Base-by-base conservation (phyloP, 2,329 filamentous ascomycete species). In the Claviceps purpurea region DNA sequence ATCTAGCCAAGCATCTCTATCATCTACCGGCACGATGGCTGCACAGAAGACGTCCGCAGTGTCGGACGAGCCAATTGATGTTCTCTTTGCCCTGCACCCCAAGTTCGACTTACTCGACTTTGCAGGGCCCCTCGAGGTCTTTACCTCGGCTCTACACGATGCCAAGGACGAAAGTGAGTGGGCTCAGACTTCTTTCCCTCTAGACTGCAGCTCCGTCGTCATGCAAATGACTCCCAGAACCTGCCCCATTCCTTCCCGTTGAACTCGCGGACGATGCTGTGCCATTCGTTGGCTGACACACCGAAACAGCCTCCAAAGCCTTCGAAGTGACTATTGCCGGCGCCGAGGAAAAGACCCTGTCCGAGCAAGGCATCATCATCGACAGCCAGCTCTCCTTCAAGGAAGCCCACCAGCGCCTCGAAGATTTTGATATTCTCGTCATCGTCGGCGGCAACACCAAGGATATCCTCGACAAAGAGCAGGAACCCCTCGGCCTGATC, bases 401-500 rank as follows among this genome's bases (percentile, higher is more conserved):
- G 64, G 86, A 91, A 64, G 87, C 87, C 56, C 77, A 88, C 68
- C 79, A 87, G 54, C 75, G 75, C 59, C 78, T 89, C 48, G 73
- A 82, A 58, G 84, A 89, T 58, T 90, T 86, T 65, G 88, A 94
- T 66, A 76, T 93, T 56, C 76, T 94, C 59, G 76, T 93, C 66
- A 72, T 94, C 57, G 76, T 89, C 30, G 88, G 88, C 62, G 87
- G 88, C 63, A 77, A 80, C 64, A 71, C 72, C 54, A 77, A 83
- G 30, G 69, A 73, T 40, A 68, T 89, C 56, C 69, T 90, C 63
- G 81, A 87, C 68, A 70, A 75, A 62, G 84, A 86, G 64, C 68
- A 73, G 50, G 79, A 89, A 66, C 85, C 85, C 24, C 74, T 90
- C 56, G 71, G 74, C 56, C 73, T 91, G 65, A 87, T 93, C 73